phyloP scores from a whole-genome alignment of 2,329 filamentous ascomycete genomes.

The Colletotrichum sp. region DNA sequence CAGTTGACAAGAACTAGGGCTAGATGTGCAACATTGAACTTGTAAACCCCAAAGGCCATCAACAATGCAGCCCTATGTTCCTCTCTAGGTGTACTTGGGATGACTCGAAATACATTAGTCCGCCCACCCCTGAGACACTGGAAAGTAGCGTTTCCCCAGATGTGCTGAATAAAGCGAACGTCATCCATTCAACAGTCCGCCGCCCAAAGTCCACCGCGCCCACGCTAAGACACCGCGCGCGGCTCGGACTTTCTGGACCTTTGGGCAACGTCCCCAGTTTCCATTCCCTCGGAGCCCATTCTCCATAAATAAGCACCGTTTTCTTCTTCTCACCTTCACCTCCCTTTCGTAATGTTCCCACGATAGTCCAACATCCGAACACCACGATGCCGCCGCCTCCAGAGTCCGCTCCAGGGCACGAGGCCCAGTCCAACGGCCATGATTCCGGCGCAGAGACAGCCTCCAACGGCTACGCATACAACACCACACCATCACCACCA shows the following conservation, averaged over 20 bases:
- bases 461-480: background rate
- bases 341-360: background rate
- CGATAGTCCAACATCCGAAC: background rate
- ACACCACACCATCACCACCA: background rate
- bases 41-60: background rate
- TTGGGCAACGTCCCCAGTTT: background rate
- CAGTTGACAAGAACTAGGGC: background rate
- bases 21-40: background rate
- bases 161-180: background rate
- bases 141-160: background rate
- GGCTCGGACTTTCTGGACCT: background rate
- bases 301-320: background rate
- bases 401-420: background rate
- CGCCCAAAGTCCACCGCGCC: background rate
- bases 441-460: background rate
- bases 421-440: background rate
- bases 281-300: background rate
- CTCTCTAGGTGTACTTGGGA: background rate
- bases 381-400: background rate
- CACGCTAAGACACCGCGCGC: background rate
- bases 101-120: background rate
- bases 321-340: background rate
- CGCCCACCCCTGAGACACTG: background rate
- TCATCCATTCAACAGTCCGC: background rate
- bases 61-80: background rate